A percentile compares a stretch with the other conserved stretches of the same genome.
Conservation (phyloP, 495 filamentous ascomycete genomes). For the Hypoxylon lienhwacheense region DNA sequence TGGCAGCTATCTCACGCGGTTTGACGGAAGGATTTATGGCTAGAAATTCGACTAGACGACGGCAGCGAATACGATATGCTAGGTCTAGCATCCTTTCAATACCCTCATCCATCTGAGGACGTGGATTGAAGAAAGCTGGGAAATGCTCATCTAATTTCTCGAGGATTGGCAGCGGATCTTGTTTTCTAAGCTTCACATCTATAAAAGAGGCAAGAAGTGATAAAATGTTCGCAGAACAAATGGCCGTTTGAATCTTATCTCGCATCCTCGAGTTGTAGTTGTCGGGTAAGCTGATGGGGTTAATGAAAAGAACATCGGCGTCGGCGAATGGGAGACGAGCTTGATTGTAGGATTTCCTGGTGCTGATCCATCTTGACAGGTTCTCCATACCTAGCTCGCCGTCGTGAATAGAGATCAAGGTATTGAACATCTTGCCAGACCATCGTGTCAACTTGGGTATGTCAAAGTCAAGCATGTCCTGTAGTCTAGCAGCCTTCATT, state of each 20-base stretch:
- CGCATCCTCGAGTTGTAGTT: slow-evolving; percentile 6
- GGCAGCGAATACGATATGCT: slow-evolving; percentile 28
- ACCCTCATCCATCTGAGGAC: background rate
- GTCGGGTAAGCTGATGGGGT: slow-evolving; percentile 16
- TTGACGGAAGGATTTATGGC: slow-evolving; percentile 1
- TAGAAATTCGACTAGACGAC: slow-evolving; percentile 16
- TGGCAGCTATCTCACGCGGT: slow-evolving; percentile 16
- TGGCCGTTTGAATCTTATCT: slow-evolving; percentile 13
- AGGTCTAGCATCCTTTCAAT: slow-evolving; percentile 2
- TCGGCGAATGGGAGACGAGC: slow-evolving; percentile 27
- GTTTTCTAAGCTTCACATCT: slow-evolving; percentile 11
- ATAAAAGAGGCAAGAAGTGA: slow-evolving; percentile 27
- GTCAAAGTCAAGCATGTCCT: slow-evolving; percentile 38
- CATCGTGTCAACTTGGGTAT: slow-evolving; percentile 36
- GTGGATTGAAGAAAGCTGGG: slow-evolving; percentile 5
- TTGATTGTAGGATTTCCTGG: slow-evolving; percentile 12
- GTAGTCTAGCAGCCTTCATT: slow-evolving; percentile 25
- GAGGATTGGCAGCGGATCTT: slow-evolving; percentile 10
- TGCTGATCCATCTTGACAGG: slow-evolving; percentile 9
- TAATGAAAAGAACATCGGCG: slow-evolving; percentile 18
- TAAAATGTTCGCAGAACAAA: slow-evolving; percentile 30
- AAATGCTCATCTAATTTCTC: slow-evolving; percentile 29
- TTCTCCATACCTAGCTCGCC: slow-evolving; percentile 11
- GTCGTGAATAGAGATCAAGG: slow-evolving; percentile 13
- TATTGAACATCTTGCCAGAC: slow-evolving; percentile 22